These are phyloP conservation scores for Penicillium sp. DNA, from an alignment of 2,329 filamentous ascomycete genomes.

Conservation along the genomic window DNA sequence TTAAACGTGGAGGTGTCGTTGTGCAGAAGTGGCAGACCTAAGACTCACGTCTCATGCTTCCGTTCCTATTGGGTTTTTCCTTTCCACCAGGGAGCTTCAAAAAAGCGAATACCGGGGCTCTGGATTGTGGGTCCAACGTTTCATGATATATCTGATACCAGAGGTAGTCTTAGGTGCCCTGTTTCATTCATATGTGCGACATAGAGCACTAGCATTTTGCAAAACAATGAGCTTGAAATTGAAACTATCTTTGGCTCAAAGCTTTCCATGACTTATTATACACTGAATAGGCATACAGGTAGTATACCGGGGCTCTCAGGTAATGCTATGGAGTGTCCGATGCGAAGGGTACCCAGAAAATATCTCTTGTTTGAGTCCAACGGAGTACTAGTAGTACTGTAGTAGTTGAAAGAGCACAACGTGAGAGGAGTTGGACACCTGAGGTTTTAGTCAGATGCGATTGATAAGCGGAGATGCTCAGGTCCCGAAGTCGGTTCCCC, in stretches of 20 bases:
- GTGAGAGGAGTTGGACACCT: not conserved
- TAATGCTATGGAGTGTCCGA: too few species aligned
- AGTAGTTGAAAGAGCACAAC: too few species aligned
- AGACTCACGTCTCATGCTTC: not conserved
- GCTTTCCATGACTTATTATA: too few species aligned
- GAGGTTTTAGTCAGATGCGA: slow-evolving; percentile 22
- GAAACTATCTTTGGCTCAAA: too few species aligned
- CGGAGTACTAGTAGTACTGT: too few species aligned
- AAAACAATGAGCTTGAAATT: too few species aligned
- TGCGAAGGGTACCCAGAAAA: too few species aligned
- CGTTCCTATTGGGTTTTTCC: not conserved
- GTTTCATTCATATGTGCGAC: not conserved
- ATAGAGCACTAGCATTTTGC: too few species aligned
- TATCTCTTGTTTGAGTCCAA: too few species aligned
- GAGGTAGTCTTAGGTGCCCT: not conserved
- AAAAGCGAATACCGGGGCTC: slow-evolving; percentile 7
- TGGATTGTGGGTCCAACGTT: slow-evolving; percentile 3
- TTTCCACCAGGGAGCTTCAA: slow-evolving; percentile 1
- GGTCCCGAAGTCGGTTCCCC: slow-evolving; percentile 17
- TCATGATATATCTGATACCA: slow-evolving; percentile 6
- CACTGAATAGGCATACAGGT: too few species aligned
- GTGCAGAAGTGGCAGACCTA: slow-evolving; percentile 49
- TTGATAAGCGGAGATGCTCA: slow-evolving; percentile 27
- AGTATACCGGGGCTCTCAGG: too few species aligned
- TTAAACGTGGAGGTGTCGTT: slow-evolving; percentile 50